Conservation (phyloP, 345 rosid species). For the Salix exigua region DNA sequence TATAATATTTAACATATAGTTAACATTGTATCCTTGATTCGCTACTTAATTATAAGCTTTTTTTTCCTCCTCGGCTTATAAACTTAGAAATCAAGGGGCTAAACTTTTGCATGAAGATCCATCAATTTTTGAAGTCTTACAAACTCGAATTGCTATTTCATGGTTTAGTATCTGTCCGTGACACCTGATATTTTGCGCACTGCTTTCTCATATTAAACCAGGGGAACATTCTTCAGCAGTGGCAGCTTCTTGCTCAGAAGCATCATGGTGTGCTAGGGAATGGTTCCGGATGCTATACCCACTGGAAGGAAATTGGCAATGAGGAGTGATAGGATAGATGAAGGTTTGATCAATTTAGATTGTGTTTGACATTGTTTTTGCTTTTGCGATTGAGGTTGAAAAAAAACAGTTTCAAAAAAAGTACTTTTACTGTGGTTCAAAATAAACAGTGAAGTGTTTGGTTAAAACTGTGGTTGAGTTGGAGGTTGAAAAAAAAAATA, state of each 20-base stretch:
- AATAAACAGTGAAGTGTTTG: no score
- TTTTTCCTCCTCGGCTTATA: not conserved
- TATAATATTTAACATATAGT: constrained; percentile 6
- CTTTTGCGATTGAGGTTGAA: no score
- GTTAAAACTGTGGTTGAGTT: no score
- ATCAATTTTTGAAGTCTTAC: not conserved
- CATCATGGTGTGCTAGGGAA: not conserved
- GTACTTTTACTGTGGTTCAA: no score
- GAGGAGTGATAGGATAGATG: not conserved
- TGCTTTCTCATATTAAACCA: not conserved
- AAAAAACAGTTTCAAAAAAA: no score
- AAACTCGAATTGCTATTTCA: no score
- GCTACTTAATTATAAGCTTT: not conserved
- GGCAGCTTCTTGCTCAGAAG: constrained; percentile 6
- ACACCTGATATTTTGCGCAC: not conserved
- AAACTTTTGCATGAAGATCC: not conserved
- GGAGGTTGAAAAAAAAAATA: no score
- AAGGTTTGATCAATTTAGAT: not conserved
- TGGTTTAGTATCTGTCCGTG: not conserved
- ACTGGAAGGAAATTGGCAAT: not conserved
- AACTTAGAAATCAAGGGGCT: not conserved
- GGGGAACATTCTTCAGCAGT: not conserved
- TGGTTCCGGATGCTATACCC: constrained; percentile 1
- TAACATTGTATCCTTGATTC: not conserved
- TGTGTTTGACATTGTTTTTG: no score